Conservation (phyloP, 2,329 filamentous ascomycete species). For the Penicillium sp. region DNA sequence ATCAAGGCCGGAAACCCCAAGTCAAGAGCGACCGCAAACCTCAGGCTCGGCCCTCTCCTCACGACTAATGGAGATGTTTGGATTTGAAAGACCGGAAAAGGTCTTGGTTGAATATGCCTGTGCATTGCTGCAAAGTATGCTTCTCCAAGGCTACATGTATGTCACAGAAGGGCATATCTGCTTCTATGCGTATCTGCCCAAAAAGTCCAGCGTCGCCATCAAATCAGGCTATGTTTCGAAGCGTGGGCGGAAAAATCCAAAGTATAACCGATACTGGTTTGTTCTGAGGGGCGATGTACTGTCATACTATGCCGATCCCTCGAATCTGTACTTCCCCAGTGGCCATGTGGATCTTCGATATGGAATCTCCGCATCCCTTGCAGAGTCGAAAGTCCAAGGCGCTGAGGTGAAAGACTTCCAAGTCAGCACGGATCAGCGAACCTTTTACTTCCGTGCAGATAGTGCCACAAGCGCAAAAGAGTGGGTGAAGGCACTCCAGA, state of each 20-base stretch:
- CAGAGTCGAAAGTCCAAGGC: constrained; percentile 64
- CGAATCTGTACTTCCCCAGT: constrained; percentile 85
- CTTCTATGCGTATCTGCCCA: constrained; percentile 96
- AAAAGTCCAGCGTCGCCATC: constrained; percentile 74
- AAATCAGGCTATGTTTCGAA: constrained; percentile 91
- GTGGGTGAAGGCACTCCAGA: constrained; percentile 92
- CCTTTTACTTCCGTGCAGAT: constrained; percentile 86
- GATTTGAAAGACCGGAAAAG: constrained; percentile 76
- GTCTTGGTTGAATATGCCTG: constrained; percentile 91
- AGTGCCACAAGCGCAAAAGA: constrained; percentile 85
- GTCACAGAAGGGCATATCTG: constrained; percentile 90
- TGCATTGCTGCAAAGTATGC: constrained; percentile 85
- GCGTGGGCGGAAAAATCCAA: constrained; percentile 81
- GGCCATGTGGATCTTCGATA: constrained; percentile 92
- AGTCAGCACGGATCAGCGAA: constrained; percentile 77
- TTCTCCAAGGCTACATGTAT: constrained; percentile 94
- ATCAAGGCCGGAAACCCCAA: constrained; percentile 40
- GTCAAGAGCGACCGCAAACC: constrained; percentile 50
- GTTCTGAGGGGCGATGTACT: constrained; percentile 87
- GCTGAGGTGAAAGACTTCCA: constrained; percentile 76
- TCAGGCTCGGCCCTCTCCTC: constrained; percentile 62
- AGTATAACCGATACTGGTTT: constrained; percentile 91
- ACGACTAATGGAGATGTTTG: constrained; percentile 79
- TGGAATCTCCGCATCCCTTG: constrained; percentile 79
- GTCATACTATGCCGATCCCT: constrained; percentile 80